phyloP scores from a whole-genome alignment of 2,329 filamentous ascomycete species.

The Aureobasidium sp. region DNA sequence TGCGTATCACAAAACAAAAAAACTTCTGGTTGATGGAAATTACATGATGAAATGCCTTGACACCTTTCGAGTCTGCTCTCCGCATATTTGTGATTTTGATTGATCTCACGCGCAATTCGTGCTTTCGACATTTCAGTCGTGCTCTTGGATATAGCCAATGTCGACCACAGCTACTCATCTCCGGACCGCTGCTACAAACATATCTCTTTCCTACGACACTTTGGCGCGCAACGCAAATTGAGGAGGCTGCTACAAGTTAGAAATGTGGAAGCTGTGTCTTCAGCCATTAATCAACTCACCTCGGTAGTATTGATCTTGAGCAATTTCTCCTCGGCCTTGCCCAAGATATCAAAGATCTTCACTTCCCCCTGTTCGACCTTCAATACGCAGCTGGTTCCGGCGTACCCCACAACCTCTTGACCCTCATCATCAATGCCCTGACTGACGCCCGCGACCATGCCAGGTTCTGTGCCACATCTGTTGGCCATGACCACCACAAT shows the following conservation, averaged over 20 bases:
- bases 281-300: conserved; percentile 20
- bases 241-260: conserved; percentile 14
- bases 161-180: too few species aligned
- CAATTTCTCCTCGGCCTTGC: conserved; percentile 61
- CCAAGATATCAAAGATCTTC: conserved; percentile 61
- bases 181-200: neutral
- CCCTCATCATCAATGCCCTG: conserved; percentile 24
- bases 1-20: conserved; percentile 12
- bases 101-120: neutral
- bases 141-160: neutral
- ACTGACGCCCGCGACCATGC: conserved; percentile 15
- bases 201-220: neutral
- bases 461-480: conserved; percentile 55
- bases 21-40: conserved; percentile 16
- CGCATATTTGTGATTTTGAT: neutral
- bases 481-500: conserved; percentile 66
- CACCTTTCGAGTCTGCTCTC: neutral
- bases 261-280: neutral
- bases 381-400: conserved; percentile 66
- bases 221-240: conserved; percentile 19
- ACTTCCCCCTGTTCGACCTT: conserved; percentile 60
- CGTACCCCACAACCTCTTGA: conserved; percentile 46
- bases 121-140: neutral
- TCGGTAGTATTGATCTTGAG: conserved; percentile 59
- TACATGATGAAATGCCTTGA: conserved; percentile 13